A percentile compares a stretch with the other conserved stretches of the same genome.
Conservation (phyloP, 2,329 filamentous ascomycete species). For the Monosporascus sp. region DNA sequence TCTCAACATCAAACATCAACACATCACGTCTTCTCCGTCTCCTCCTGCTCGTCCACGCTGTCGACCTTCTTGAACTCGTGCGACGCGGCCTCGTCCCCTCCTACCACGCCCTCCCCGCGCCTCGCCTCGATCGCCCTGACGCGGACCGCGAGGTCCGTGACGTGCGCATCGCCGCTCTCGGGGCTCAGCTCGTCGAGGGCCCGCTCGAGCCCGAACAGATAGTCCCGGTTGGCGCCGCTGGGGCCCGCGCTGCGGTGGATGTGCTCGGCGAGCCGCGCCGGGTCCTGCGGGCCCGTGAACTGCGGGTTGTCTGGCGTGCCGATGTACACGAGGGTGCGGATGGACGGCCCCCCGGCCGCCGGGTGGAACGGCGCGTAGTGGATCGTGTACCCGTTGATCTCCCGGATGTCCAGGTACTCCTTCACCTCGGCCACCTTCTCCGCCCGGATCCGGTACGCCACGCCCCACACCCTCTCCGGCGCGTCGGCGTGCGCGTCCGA, state of each 20-base stretch:
- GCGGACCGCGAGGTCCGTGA: constrained; percentile 73
- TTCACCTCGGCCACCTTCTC: constrained; percentile 74
- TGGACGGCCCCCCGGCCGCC: constrained; percentile 33
- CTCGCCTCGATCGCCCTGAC: constrained; percentile 58
- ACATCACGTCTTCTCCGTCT: constrained; percentile 32
- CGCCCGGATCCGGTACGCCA: constrained; percentile 78
- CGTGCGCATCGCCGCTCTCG: constrained; percentile 77
- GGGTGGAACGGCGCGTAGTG: constrained; percentile 84
- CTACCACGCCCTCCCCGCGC: constrained; percentile 8
- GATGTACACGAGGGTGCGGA: constrained; percentile 77
- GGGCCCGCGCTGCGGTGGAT: constrained; percentile 74
- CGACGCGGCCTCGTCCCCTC: constrained; percentile 6
- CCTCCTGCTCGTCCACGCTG: constrained; percentile 56
- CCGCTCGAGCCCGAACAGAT: constrained; percentile 74
- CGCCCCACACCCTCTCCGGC: constrained; percentile 76
- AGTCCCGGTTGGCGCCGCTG: constrained; percentile 86
- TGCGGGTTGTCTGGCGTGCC: constrained; percentile 90
- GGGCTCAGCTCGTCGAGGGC: constrained; percentile 68
- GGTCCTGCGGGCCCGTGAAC: constrained; percentile 81
- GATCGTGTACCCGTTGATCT: constrained; percentile 96
- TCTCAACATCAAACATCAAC: background rate
- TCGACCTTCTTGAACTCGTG: constrained; percentile 38
- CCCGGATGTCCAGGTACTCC: constrained; percentile 87
- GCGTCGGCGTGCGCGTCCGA: constrained; percentile 60
- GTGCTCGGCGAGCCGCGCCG: constrained; percentile 70